Evolutionary conservation across 306 rosid species (phyloP).

Genomic region (Dryas drummondii): DNA sequence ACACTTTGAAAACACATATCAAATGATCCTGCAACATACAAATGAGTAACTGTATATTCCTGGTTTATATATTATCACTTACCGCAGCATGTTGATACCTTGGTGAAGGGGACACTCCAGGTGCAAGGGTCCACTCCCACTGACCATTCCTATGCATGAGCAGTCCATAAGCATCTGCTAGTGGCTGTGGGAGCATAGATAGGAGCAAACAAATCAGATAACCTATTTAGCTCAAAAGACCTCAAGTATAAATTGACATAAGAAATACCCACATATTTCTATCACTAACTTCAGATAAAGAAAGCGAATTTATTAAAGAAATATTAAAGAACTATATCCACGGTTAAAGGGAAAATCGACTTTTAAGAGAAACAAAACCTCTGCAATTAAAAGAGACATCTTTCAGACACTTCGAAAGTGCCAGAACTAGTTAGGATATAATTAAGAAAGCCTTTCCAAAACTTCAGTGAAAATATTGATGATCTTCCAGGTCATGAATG

Average conservation of each 20-base stretch:
- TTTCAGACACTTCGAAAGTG: not conserved
- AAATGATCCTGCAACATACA: slow-evolving; percentile 12
- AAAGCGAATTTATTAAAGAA: not conserved
- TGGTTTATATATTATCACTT: slow-evolving; percentile 41
- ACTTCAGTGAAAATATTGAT: not conserved
- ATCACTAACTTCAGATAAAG: too few species aligned
- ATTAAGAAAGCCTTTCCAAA: not conserved
- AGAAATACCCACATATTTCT: not conserved
- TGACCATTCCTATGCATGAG: slow-evolving; percentile 97
- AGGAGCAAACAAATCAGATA: slow-evolving; percentile 16
- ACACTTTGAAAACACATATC: not conserved
- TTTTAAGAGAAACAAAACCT: not conserved
- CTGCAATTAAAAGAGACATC: not conserved
- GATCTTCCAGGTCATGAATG: not conserved
- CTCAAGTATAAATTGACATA: not conserved
- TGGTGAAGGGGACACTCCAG: slow-evolving; percentile 98
- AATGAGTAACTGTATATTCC: not conserved
- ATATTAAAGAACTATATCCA: not conserved
- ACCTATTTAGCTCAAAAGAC: not conserved
- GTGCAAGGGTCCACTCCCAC: slow-evolving; percentile 99
- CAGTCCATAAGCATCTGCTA: slow-evolving; percentile 94
- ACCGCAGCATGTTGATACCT: slow-evolving; percentile 99
- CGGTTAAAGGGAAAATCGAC: not conserved
- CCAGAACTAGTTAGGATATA: not conserved
- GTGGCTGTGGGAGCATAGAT: slow-evolving; percentile 56